Evolutionary conservation across 1,284 basidiomycete genomes (phyloP).

Genomic region (Clitocybe nebularis): DNA sequence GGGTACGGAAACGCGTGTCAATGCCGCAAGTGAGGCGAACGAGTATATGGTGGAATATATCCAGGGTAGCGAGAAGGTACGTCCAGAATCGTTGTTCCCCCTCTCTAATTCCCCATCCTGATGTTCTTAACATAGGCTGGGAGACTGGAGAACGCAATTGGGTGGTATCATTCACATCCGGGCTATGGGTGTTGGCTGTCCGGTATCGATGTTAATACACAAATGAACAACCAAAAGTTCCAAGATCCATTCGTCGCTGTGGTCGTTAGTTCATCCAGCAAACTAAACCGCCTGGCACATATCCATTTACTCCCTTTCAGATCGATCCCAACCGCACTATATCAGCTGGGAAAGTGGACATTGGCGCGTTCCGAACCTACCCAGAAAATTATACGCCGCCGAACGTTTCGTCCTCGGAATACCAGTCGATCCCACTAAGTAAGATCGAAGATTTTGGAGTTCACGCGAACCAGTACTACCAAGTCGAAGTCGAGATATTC

Average conservation of each 20-base stretch:
- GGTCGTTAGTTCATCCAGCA: conserved; percentile 58
- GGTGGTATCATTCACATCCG: conserved; percentile 99
- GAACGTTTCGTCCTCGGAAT: conserved; percentile 66
- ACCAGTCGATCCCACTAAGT: conserved; percentile 90
- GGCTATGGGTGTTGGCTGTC: conserved; percentile 98
- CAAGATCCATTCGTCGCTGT: conserved; percentile 97
- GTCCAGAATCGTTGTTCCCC: conserved; percentile 15
- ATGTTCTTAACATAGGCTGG: too few species aligned
- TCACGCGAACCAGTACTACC: conserved; percentile 96
- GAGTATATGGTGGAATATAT: conserved; percentile 99
- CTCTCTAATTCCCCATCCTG: conserved; percentile 3
- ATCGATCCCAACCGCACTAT: conserved; percentile 98
- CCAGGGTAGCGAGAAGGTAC: conserved; percentile 72
- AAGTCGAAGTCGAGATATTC: conserved; percentile 92
- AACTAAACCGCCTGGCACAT: conserved; percentile 1
- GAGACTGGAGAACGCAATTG: conserved; percentile 84
- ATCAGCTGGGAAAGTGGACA: conserved; percentile 96
- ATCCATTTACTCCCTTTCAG: conserved; percentile 41
- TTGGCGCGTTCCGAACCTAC: conserved; percentile 96
- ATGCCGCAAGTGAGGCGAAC: conserved; percentile 93
- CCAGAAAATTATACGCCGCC: conserved; percentile 89
- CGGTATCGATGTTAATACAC: conserved; percentile 95
- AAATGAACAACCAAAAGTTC: conserved; percentile 91
- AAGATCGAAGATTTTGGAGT: conserved; percentile 99
- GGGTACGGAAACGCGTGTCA: conserved; percentile 98